Percentiles rank a stretch among this genome's conserved stretches.
Evolutionary conservation across 805 yeast genomes (phyloP).

Genomic region (Komagataella pseudopastoris): DNA sequence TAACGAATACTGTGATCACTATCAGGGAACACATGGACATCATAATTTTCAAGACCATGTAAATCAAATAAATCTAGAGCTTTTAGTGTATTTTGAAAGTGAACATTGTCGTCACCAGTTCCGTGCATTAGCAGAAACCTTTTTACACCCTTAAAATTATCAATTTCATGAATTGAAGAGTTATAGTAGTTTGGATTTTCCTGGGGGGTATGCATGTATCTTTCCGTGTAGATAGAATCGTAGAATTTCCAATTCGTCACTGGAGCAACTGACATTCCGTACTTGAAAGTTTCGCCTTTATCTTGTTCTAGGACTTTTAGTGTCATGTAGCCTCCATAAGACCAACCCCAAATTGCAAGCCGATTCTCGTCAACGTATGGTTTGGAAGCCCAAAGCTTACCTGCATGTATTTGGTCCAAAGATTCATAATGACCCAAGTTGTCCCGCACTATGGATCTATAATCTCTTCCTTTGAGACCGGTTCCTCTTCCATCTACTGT

Average conservation of each 20-base stretch:
- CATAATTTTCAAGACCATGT: slow-evolving; percentile 71
- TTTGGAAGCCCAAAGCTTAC: slow-evolving; percentile 49
- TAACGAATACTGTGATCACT: slow-evolving; percentile 61
- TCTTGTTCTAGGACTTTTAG: slow-evolving; percentile 81
- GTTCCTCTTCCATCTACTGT: slow-evolving; percentile 97
- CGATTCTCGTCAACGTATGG: slow-evolving; percentile 52
- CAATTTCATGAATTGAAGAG: slow-evolving; percentile 43
- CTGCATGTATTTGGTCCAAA: slow-evolving; percentile 78
- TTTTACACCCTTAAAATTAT: slow-evolving; percentile 37
- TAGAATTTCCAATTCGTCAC: slow-evolving; percentile 90
- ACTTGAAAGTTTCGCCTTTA: slow-evolving; percentile 58
- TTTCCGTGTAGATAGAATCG: slow-evolving; percentile 88
- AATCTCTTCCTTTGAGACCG: slow-evolving; percentile 71
- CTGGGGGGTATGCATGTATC: slow-evolving; percentile 82
- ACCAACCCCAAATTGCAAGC: slow-evolving; percentile 96
- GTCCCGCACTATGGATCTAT: slow-evolving; percentile 71
- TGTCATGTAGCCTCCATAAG: slow-evolving; percentile 92
- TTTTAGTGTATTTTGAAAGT: slow-evolving; percentile 77
- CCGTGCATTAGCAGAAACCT: slow-evolving; percentile 91
- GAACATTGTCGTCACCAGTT: slow-evolving; percentile 95
- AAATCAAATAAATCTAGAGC: slow-evolving; percentile 64
- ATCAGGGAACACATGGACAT: slow-evolving; percentile 69
- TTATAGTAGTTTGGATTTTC: slow-evolving; percentile 52
- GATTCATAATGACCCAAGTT: slow-evolving; percentile 75
- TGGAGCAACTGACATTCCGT: slow-evolving; percentile 95